Percentiles rank a stretch among this genome's conserved stretches.
These are phyloP conservation scores for Kwoniella sp. DNA, from an alignment of 768 basidiomycete species.

Conservation along the genomic window DNA sequence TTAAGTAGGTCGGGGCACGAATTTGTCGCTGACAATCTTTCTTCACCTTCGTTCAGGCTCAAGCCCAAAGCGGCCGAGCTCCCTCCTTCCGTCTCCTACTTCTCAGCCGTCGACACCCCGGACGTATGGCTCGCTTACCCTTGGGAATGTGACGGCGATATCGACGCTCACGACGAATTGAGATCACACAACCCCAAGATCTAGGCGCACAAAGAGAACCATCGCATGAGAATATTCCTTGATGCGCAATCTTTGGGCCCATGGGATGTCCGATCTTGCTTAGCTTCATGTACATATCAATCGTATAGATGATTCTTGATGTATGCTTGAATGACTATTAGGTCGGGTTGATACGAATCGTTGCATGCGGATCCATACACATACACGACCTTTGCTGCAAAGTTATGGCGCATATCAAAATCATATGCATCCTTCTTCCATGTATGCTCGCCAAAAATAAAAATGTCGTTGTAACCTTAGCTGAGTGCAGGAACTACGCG, in stretches of 20 bases:
- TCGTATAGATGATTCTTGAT: constrained; percentile 2
- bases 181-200: constrained; percentile 32
- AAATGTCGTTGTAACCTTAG: no score
- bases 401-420: no score
- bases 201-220: not conserved
- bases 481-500: no score
- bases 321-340: not conserved
- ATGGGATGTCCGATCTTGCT: not conserved
- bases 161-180: constrained; percentile 46
- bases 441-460: no score
- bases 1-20: no score
- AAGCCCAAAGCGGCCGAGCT: constrained; percentile 80
- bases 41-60: constrained; percentile 61
- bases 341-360: no score
- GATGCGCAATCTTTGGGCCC: no score
- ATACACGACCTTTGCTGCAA: no score
- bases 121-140: constrained; percentile 58
- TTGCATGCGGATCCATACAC: no score
- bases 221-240: no score
- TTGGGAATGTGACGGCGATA: constrained; percentile 53
- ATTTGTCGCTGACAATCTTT: no score
- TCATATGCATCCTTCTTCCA: no score
- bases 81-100: constrained; percentile 71
- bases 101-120: constrained; percentile 69
- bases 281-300: not conserved